Base-by-base conservation (phyloP, 2,329 filamentous ascomycete species). In the Orbilia oligospora region DNA sequence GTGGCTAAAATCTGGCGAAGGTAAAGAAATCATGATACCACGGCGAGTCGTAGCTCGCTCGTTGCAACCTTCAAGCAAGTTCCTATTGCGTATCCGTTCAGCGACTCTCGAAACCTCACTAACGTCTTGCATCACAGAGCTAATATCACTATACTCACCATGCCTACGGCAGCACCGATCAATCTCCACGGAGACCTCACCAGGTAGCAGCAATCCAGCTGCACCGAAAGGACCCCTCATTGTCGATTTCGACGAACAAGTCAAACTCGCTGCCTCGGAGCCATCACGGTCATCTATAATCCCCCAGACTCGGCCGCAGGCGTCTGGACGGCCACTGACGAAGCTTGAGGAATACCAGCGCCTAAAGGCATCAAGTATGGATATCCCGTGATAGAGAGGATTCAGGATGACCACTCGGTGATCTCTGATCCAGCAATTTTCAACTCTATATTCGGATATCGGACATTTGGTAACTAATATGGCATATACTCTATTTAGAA, bases 21-120 rank as follows among this genome's bases (percentile, higher is more conserved):
- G 53, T 55, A 61, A 63, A 49, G 41, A 30, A 71, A 77, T 22
- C 73, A 77, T 77, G 73, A 77, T 77, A 67, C 61, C 73, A 68
- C 73, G 73, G 61, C 67, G 73, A 33, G 38, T 68, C 41, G 61
- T 55, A 71, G 41, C 67, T 27, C 58, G 70, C 46, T 51, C 67
- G 18, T 53, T 41, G 64, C 61, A 36, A 44, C 49, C 73, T 24
- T 70, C 56, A 41, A 76, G 72, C 70, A 61, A 36, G 56, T 51
- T 8, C 46, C 6, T 49, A 22, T 6, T 46, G 20, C n/a, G 1
- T 10, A 10, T 30, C 20, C 20, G 10, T 1, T 20, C 10, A 1
- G 8, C 8, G 22, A n/a, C n/a, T 41, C 16, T 9, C 24, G 2
- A 16, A 44, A 10, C 27, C 4, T 41, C 18, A 16, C 51, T 70